A percentile compares a stretch with the other conserved stretches of the same genome.
These are phyloP conservation scores for Cladosporium velox DNA, from an alignment of 2,329 filamentous ascomycete species.

Conservation along the genomic window DNA sequence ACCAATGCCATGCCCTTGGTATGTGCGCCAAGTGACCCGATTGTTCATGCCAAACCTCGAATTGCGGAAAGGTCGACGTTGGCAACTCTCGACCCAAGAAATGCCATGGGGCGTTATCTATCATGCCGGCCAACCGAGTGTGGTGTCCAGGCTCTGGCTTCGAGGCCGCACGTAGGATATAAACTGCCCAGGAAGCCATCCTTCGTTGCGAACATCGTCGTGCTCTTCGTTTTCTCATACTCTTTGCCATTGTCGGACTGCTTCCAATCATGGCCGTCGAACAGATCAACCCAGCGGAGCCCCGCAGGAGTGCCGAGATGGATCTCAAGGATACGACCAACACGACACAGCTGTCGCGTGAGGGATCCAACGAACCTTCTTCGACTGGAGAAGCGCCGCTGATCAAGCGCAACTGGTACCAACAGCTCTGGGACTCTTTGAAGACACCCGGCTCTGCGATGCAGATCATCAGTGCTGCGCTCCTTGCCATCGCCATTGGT, in stretches of 20 bases:
- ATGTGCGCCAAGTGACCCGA: constrained; percentile 16
- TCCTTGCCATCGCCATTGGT: constrained; percentile 54
- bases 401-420: constrained; percentile 21
- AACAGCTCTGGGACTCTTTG: constrained; percentile 41
- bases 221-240: neutral
- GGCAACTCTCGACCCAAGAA: constrained; percentile 3
- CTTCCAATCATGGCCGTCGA: constrained; percentile 15
- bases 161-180: constrained; percentile 6
- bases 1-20: constrained; percentile 15
- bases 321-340: constrained; percentile 10
- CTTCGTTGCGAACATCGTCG: neutral
- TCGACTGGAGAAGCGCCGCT: constrained; percentile 3
- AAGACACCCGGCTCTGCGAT: constrained; percentile 49
- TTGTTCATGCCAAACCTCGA: constrained; percentile 17
- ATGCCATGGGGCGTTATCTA: constrained; percentile 17
- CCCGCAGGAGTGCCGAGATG: neutral
- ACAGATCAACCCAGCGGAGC: constrained; percentile 12
- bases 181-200: neutral
- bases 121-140: constrained; percentile 6
- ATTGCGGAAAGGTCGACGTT: constrained; percentile 14
- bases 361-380: constrained; percentile 16
- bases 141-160: neutral
- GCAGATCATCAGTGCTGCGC: constrained; percentile 54
- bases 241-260: neutral
- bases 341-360: constrained; percentile 4